These are phyloP conservation scores for Scutellaria barbata DNA, from an alignment of 257 asterid species.

Conservation along the genomic window DNA sequence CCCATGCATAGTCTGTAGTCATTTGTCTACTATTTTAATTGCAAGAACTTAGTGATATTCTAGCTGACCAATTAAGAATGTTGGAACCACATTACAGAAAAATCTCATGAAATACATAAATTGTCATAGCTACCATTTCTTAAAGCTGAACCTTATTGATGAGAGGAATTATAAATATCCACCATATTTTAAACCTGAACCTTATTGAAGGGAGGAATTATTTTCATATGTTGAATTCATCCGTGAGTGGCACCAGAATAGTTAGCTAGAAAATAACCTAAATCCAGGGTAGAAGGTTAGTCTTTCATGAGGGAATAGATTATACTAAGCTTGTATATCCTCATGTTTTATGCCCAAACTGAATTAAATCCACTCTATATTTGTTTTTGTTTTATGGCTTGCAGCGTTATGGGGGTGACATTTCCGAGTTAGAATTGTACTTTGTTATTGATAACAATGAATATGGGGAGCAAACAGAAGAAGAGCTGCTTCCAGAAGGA, in stretches of 20 bases:
- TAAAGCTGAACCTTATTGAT: not conserved
- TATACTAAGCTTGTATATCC: constrained; percentile 9
- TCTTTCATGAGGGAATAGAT: constrained; percentile 5
- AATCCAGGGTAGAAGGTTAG: not conserved
- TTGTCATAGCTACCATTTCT: constrained; percentile 3
- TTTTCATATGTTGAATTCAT: not conserved
- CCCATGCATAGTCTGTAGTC: not conserved
- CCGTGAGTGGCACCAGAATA: not conserved
- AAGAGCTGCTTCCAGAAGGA: constrained; percentile 91
- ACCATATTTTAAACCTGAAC: not conserved
- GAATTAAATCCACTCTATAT: constrained; percentile 12
- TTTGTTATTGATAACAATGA: constrained; percentile 89
- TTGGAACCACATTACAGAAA: constrained; percentile 14
- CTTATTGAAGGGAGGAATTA: not conserved
- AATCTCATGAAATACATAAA: not conserved
- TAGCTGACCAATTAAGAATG: constrained; percentile 8
- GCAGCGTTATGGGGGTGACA: constrained; percentile 83
- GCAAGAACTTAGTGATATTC: constrained; percentile 7
- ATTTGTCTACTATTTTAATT: not conserved
- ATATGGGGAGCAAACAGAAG: constrained; percentile 96
- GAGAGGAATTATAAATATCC: not conserved
- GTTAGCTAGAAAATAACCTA: constrained; percentile 10
- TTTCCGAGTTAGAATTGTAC: constrained; percentile 82
- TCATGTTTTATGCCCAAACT: constrained; percentile 26
- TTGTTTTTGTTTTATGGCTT: constrained; percentile 28